Evolutionary conservation across 257 asterid genomes (phyloP).

Genomic region (Coffea eugenioides): DNA sequence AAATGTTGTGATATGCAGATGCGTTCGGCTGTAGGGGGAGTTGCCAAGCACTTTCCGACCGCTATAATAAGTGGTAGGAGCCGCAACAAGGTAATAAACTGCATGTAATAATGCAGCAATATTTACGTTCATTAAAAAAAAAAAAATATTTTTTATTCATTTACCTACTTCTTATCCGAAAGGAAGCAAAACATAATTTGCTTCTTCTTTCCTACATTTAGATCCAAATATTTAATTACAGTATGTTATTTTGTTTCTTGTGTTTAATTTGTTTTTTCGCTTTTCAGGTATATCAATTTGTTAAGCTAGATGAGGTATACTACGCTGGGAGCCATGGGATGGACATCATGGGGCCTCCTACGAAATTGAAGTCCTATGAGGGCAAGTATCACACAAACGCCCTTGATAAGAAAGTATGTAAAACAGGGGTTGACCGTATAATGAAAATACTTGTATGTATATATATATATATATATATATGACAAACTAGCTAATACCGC

Average conservation of each 20-base stretch:
- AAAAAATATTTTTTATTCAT: neutral
- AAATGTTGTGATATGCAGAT: slow-evolving; percentile 41
- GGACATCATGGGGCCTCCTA: slow-evolving; percentile 83
- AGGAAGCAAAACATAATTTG: neutral
- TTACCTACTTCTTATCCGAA: no score
- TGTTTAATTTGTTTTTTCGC: neutral
- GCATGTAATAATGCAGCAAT: neutral
- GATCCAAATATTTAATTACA: neutral
- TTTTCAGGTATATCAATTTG: slow-evolving; percentile 69
- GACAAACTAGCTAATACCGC: neutral
- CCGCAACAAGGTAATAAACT: slow-evolving; percentile 59
- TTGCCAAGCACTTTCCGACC: slow-evolving; percentile 67
- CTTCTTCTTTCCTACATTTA: neutral
- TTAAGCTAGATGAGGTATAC: slow-evolving; percentile 64
- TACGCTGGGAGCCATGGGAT: slow-evolving; percentile 98
- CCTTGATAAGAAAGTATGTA: slow-evolving; percentile 39
- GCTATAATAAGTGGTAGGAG: slow-evolving; percentile 87
- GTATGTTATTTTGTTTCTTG: neutral
- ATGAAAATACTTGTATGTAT: no score
- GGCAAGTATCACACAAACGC: slow-evolving; percentile 45
- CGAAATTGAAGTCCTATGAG: slow-evolving; percentile 38
- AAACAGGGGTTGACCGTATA: neutral
- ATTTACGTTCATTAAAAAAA: neutral
- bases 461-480: no score
- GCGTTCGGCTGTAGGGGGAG: slow-evolving; percentile 66